Evolutionary conservation across 768 basidiomycete species (phyloP).

Genomic region (Suillus subaureus): DNA sequence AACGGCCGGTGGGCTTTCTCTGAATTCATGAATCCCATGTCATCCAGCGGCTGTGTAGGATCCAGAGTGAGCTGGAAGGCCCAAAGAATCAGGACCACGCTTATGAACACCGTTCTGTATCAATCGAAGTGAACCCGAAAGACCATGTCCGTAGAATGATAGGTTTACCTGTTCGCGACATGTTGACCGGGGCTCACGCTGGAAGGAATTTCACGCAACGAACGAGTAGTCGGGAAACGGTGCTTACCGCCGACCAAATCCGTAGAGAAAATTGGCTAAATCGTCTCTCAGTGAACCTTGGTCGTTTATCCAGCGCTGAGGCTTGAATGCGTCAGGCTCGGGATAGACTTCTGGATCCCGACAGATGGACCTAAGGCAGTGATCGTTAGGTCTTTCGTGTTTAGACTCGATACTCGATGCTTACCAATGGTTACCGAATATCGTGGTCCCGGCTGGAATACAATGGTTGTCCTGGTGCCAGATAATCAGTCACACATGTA

Average conservation of each 20-base stretch:
- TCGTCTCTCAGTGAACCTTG: neutral
- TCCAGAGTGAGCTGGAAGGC: neutral
- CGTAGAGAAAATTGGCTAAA: constrained; percentile 55
- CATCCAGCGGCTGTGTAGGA: constrained; percentile 22
- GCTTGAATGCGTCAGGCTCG: neutral
- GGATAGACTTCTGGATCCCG: neutral
- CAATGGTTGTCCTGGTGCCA: constrained; percentile 21
- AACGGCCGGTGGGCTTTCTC: neutral
- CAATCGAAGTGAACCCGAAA: neutral
- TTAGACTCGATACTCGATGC: neutral
- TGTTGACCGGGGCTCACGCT: constrained; percentile 52
- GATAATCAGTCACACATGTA: neutral
- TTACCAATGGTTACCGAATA: constrained; percentile 25
- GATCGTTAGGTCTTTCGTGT: neutral
- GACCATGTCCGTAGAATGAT: constrained; percentile 33
- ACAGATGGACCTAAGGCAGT: neutral
- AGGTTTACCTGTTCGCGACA: neutral
- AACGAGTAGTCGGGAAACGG: neutral
- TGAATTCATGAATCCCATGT: constrained; percentile 54
- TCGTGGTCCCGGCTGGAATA: constrained; percentile 10
- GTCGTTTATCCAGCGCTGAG: neutral
- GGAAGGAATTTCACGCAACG: neutral
- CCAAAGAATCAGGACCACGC: constrained; percentile 62
- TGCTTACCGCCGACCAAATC: constrained; percentile 52
- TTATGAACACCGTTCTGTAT: constrained; percentile 57